Base-by-base conservation (phyloP, 495 filamentous ascomycete genomes). In the Beverwykella pulmonaria region DNA sequence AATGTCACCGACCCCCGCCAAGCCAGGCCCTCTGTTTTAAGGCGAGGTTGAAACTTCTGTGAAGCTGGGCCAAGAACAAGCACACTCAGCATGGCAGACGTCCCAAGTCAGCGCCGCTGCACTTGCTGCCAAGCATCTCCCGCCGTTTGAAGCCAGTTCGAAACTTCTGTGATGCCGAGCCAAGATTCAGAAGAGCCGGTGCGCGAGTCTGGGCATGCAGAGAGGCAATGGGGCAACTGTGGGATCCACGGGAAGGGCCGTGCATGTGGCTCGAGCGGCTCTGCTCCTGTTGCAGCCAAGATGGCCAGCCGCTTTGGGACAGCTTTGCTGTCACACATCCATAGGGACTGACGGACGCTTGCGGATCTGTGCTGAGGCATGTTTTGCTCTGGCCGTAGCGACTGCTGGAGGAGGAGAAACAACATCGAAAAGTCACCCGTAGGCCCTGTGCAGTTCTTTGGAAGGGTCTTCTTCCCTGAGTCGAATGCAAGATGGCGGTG, bases 41-140 rank as follows among this genome's bases (percentile, higher is more conserved):
- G 27, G 59, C 39, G 57, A 59, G 63, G 23, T 71, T 71, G 68
- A 71, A 71, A 71, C 68, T 67, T 71, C 63, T 63, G 58, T 71
- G 68, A 71, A 61, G 63, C 68, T 53, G 23, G 59, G 68, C 68
- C 68, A 70, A 70, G 68, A 53, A 25, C 0, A 10, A 17, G 41
- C 61, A 47, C 44, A 44, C 10, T n/a, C 34, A 61, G 39, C 47
- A 54, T 61, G 49, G 56, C 29, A 55, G 36, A 53, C 32, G 39
- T 4, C 26, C 41, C 50, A 67, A 47, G 27, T 61, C 34, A 8
- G 8, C 26, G 53, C 20, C 22, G 25, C 23, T 23, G 23, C 10
- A n/a, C 59, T 7, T 9, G 22, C 39, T 36, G 65, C 65, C 65
- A 68, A 68, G 65, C 17, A 8, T 14, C 1, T 67, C 47, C 50